phyloP scores from a whole-genome alignment of 495 filamentous ascomycete species.

The Podospora conica region DNA sequence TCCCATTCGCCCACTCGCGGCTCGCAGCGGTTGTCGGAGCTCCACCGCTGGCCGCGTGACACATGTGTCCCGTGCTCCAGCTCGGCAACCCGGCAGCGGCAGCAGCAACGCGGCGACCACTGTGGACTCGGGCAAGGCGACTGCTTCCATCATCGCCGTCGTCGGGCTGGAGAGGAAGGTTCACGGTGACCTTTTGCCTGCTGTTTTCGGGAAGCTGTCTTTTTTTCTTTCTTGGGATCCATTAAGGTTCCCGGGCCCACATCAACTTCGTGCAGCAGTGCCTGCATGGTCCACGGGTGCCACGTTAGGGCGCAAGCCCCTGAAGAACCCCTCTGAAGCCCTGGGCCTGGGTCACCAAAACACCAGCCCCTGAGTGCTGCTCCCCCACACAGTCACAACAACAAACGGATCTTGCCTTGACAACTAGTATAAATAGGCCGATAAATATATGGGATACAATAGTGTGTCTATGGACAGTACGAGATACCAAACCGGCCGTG shows the following conservation, averaged over 20 bases:
- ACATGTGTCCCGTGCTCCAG: neutral
- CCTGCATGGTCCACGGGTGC: no score
- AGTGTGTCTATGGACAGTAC: neutral
- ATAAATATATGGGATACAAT: neutral
- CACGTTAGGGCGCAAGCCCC: neutral
- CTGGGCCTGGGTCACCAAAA: neutral
- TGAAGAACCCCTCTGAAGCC: neutral
- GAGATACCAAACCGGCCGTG: neutral
- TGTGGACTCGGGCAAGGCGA: neutral
- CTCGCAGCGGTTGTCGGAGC: neutral
- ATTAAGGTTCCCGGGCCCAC: no score
- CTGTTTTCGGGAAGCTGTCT: neutral
- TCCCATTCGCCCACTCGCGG: conserved; percentile 10
- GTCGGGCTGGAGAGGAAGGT: neutral
- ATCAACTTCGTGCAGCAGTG: no score
- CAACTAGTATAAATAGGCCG: neutral
- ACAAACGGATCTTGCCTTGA: neutral
- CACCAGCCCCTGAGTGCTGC: no score
- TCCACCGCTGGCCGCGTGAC: conserved; percentile 9
- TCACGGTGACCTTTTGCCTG: no score
- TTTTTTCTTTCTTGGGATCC: no score
- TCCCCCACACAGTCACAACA: neutral
- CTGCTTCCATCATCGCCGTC: neutral
- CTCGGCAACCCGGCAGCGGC: neutral
- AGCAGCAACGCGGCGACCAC: neutral